Base-by-base conservation (phyloP, 352 stramenopile species). In the Globisporangium alternatum region DNA sequence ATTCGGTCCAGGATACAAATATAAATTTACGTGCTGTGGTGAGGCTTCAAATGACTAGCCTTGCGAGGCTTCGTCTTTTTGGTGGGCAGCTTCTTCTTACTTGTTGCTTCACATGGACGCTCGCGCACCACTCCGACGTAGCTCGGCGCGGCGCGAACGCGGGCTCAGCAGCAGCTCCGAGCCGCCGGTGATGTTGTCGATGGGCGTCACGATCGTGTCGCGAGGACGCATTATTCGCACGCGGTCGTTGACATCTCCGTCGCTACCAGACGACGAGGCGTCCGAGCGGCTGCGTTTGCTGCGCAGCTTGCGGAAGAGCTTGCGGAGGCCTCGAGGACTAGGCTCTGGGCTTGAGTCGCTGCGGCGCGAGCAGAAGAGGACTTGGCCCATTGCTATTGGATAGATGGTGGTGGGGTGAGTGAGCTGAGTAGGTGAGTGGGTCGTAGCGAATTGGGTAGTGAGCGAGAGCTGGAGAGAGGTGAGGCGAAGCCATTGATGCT, bases 171-270 rank as follows among this genome's bases (percentile, higher is more conserved):
- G 39, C 39, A 44, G 6, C 39, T 44, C 39, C 12, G 12, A 12
- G 25, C 28, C 51, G 12, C 25, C 51, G 8, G 17, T n/a, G 28
- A 17, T 22, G n/a, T 35, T 48, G 25, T 65, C 63, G 44, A 81
- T 65, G 10, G 65, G 66, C 4, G 56, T 79, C 61, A 83, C 75
- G 25, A 79, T 39, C 3, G 73, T 83, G 55, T 83, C 75, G 10
- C 68, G 45, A n/a, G 75, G 75, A 1, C 72, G 65, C 62, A 83
- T 67, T 43, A 79, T 54, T 31, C 74, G 64, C 9, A 83, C 71
- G 33, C 25, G 17, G 51, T 74, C 59, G 33, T 78, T 65, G 10
- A n/a, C n/a, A 44, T 51, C 35, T 1, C 68, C 39, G 12, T 35
- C 37, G 37, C 25, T n/a, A 3, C 41, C 15, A 41, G 25, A n/a